phyloP scores from a whole-genome alignment of 106 monocot species.

The Triglochin maritima region DNA sequence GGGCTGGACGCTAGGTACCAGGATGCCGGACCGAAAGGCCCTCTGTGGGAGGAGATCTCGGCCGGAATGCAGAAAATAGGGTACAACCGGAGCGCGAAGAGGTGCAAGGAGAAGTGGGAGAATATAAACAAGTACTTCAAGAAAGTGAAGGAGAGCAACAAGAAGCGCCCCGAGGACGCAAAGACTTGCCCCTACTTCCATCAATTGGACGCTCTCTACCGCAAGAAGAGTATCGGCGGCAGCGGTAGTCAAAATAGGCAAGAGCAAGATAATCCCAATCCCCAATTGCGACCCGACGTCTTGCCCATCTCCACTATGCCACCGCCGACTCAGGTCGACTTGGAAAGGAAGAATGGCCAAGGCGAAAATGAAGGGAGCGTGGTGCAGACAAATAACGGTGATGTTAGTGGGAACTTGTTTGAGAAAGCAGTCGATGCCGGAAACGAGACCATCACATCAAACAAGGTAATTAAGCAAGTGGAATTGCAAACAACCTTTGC shows the following conservation, averaged over 20 bases:
- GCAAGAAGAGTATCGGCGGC: constrained; percentile 25
- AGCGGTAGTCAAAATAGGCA: neutral
- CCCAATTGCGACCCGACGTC: neutral
- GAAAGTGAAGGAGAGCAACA: constrained; percentile 90
- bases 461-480: constrained; percentile 22
- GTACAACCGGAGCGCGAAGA: constrained; percentile 52
- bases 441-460: neutral
- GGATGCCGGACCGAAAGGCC: constrained; percentile 73
- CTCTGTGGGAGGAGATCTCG: constrained; percentile 81
- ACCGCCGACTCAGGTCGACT: neutral
- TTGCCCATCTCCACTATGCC: constrained; percentile 1
- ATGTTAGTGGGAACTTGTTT: constrained; percentile 20
- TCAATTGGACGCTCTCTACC: constrained; percentile 67
- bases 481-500: neutral
- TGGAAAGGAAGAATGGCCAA: neutral
- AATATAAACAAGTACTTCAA: constrained; percentile 97
- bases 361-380: constrained; percentile 1
- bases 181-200: constrained; percentile 94
- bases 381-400: constrained; percentile 32
- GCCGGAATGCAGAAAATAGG: constrained; percentile 49
- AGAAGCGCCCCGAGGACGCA: constrained; percentile 68
- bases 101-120: constrained; percentile 97
- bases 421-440: neutral
- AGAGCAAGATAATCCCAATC: neutral
- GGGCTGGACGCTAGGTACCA: constrained; percentile 45